Percentiles rank a stretch among this genome's conserved stretches.
Conservation (phyloP, 176 grass and related monocot genomes). For the Triticum urartu region DNA sequence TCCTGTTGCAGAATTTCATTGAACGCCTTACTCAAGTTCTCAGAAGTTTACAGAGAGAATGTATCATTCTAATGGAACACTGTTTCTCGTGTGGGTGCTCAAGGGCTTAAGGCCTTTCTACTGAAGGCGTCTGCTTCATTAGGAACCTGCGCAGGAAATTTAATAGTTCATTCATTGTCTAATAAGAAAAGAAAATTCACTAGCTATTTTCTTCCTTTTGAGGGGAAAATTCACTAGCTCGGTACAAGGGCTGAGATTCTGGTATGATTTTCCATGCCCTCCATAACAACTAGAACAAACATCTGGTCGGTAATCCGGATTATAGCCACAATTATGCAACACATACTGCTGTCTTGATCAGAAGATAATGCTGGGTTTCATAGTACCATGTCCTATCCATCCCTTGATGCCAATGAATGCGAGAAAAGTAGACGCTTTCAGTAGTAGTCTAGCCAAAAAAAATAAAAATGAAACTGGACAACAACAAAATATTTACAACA, state of each 20-base stretch:
- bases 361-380: background rate
- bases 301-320: background rate
- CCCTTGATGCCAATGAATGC: background rate
- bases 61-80: background rate
- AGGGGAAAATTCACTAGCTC: background rate
- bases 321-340: background rate
- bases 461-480: background rate
- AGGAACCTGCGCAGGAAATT: background rate
- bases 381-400: background rate
- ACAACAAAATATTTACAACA: background rate
- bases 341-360: too few species aligned
- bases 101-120: background rate
- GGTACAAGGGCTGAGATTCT: background rate
- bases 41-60: background rate
- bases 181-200: background rate
- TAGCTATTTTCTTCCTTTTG: too few species aligned
- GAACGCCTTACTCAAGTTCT: background rate
- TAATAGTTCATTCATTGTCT: background rate
- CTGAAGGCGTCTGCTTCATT: background rate
- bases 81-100: background rate
- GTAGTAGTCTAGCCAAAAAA: background rate
- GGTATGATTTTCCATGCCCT: background rate
- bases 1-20: background rate
- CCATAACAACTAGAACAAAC: background rate
- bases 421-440: too few species aligned